Evolutionary conservation across 1,139 yeast species (phyloP), one percentile per base, ranked within the genome.

Genomic region (Nadsonia commutata): DNA sequence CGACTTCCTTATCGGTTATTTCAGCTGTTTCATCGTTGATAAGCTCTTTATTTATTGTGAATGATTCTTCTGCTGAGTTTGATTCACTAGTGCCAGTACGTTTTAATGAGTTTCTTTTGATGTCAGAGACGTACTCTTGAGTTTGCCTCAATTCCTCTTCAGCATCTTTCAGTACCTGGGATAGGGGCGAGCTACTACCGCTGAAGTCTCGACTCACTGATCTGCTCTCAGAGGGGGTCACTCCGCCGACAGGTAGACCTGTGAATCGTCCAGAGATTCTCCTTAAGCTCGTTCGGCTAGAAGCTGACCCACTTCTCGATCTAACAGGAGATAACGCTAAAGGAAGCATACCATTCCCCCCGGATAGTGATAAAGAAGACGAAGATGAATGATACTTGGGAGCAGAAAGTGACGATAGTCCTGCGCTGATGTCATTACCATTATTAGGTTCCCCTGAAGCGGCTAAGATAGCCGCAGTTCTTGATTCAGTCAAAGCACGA

Each of bases 401-500:
- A 11, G n/a, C n/a, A n/a, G 33, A 27, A 27, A 27, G 33, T 16
- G n/a, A 27, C n/a, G 33, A 27, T 13, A n/a, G n/a, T n/a, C n/a
- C n/a, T n/a, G n/a, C n/a, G n/a, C n/a, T n/a, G n/a, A n/a, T n/a
- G n/a, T n/a, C n/a, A n/a, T n/a, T n/a, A n/a, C n/a, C n/a, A n/a
- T n/a, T n/a, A n/a, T n/a, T n/a, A n/a, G n/a, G n/a, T n/a, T n/a
- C 43, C 2, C 47, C 45, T 7, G 43, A 42, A 2, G 43, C 42
- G 18, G 48, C 41, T 11, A 27, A 13, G 4, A 27, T 27, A 36
- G 56, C 58, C 33, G 51, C 48, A 43, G 59, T 55, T 3, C 63
- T 49, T 16, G 58, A 62, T 40, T 59, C 63, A 20, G 57, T 50
- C 19, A 54, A 51, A 4, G 52, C 51, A 16, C 55, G 49, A 31